Percentiles rank a stretch among this genome's conserved stretches.
phyloP scores from a whole-genome alignment of 345 rosid species.

The Punica granatum region DNA sequence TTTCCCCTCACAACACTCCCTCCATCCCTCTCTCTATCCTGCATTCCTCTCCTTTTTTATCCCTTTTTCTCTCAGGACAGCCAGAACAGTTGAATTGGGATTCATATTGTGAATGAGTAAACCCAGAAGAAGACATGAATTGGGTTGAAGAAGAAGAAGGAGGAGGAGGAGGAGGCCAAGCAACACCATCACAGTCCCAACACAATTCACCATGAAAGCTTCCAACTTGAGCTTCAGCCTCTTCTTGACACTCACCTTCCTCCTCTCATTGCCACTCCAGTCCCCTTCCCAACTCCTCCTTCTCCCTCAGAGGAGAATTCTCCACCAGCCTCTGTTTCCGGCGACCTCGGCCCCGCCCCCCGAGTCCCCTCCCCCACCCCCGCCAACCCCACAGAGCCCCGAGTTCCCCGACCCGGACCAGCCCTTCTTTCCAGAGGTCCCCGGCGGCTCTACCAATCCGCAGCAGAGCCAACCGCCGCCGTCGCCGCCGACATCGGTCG shows the following conservation, averaged over 20 bases:
- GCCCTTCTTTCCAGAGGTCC: slow-evolving; percentile 89
- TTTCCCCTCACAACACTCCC: slow-evolving; percentile 24
- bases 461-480: slow-evolving; percentile 45
- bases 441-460: slow-evolving; percentile 25
- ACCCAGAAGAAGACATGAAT: slow-evolving; percentile 40
- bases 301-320: slow-evolving; percentile 45
- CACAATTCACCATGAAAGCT: slow-evolving; percentile 52
- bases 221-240: slow-evolving; percentile 12
- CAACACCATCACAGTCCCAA: slow-evolving; percentile 8
- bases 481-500: slow-evolving; percentile 13
- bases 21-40: slow-evolving; percentile 11
- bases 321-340: slow-evolving; percentile 87
- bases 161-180: slow-evolving; percentile 12
- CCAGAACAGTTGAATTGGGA: background rate
- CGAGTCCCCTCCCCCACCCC: slow-evolving; percentile 14
- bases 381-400: slow-evolving; percentile 47
- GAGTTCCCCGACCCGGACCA: slow-evolving; percentile 50
- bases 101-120: background rate
- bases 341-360: slow-evolving; percentile 51
- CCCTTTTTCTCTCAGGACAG: background rate
- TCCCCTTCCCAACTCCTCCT: background rate
- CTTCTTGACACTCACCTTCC: background rate
- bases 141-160: slow-evolving; percentile 24
- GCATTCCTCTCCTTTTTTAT: slow-evolving; percentile 1
- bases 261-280: background rate